Base-by-base conservation (phyloP, 371 early-diverging fungal genomes). In the Lichtheimia ramosa region DNA sequence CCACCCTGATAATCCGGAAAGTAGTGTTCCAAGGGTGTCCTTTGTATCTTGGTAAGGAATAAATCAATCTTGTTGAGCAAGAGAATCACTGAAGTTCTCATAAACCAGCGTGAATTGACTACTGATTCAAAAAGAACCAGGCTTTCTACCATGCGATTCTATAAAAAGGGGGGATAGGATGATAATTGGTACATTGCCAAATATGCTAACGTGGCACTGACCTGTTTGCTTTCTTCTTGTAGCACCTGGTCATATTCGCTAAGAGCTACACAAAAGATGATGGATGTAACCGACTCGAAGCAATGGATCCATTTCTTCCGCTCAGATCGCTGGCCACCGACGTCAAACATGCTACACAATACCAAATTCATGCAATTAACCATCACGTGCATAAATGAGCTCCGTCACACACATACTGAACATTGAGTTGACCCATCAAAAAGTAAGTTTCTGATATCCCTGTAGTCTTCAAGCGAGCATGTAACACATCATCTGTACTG, bases 291-390 rank as follows among this genome's bases (percentile, higher is more conserved):
- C 49, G 82, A 73, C 77, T 92, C 86, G 78, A 94, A 89, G 70
- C 93, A 94, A 63, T 93, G 94, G 50, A 92, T 90, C 96, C 96
- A 95, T 71, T 93, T 93, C 67, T 92, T 94, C 56, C 96, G 83
- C 68, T 92, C 92, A 39, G 89, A 88, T 25, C 92, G 81, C 43
- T 87, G 89, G 5, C 88, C 88, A 23, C 88, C 87, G 3, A 88
- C 85, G 56, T 88, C 89, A 69, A 87, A 87, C 84, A 88, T 84
- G 54, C 86, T 85, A 64, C 8, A 40, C 27, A 25, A 54, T 24
- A 55, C n/a, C 20, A 16, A 16, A 34, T 34, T 34, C 34, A 34
- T 34, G 34, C 34, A 34, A 34, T 34, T 34, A 34, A 8, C 34
- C 10, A 34, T 2, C 34, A 3, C 34, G 10, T 34, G 34, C 34